A percentile compares a stretch with the other conserved stretches of the same genome.
Conservation (phyloP, 2,329 filamentous ascomycete genomes). For the Escovopsis sp. region DNA sequence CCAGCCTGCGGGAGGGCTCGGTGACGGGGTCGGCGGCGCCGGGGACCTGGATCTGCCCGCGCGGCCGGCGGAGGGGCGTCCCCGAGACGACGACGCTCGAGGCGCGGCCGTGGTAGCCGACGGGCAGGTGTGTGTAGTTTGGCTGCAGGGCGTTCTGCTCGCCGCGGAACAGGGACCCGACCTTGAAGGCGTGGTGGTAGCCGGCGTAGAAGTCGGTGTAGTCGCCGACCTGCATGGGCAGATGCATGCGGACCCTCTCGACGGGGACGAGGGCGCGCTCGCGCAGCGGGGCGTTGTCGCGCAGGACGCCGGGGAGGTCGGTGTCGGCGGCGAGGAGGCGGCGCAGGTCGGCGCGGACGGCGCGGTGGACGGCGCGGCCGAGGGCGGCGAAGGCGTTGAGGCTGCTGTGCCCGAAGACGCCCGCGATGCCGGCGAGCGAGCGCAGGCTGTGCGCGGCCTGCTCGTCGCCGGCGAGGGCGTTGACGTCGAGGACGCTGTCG, state of each 20-base stretch:
- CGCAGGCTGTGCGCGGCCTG: constrained; percentile 21
- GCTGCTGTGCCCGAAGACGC: constrained; percentile 14
- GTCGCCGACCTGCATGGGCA: constrained; percentile 66
- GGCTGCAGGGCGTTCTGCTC: constrained; percentile 61
- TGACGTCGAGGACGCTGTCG: constrained; percentile 54
- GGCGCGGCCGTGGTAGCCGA: constrained; percentile 68
- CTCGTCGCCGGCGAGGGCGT: constrained; percentile 35
- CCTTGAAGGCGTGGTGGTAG: constrained; percentile 57
- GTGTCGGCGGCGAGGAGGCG: constrained; percentile 43
- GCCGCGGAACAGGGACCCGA: constrained; percentile 60
- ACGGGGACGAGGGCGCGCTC: constrained; percentile 15
- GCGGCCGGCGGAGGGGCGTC: constrained; percentile 56
- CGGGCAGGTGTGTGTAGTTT: constrained; percentile 68
- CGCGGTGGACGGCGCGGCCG: constrained; percentile 53
- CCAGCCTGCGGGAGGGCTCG: constrained; percentile 46
- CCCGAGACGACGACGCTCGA: constrained; percentile 63
- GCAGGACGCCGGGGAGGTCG: constrained; percentile 18
- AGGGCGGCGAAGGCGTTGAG: constrained; percentile 29
- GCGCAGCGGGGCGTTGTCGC: constrained; percentile 20
- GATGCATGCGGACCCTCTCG: constrained; percentile 45
- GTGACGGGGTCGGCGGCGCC: constrained; percentile 38
- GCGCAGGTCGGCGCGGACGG: constrained; percentile 56
- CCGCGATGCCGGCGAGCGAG: constrained; percentile 12
- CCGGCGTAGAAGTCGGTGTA: constrained; percentile 81
- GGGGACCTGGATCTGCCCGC: constrained; percentile 50